These are phyloP conservation scores for Aspergillus avenaceus DNA, from an alignment of 495 filamentous ascomycete species.

Conservation along the genomic window DNA sequence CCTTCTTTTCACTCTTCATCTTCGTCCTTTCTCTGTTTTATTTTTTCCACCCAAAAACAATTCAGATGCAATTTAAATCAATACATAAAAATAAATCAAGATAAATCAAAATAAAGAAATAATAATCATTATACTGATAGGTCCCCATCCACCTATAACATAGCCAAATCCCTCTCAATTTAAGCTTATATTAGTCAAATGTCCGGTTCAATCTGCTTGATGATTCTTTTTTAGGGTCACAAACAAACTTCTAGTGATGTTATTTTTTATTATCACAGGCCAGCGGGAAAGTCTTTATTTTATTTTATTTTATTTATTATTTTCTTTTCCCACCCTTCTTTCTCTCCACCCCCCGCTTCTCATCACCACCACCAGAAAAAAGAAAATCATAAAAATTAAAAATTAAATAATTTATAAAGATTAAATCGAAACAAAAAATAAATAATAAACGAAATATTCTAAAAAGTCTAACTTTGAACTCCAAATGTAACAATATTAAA, in stretches of 20 bases:
- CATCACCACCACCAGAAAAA: conserved; percentile 4
- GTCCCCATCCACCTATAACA: neutral
- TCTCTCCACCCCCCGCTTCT: neutral
- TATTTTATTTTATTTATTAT: neutral
- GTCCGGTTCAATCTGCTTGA: neutral
- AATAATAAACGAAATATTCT: conserved; percentile 2
- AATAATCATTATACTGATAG: neutral
- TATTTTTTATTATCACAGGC: too few species aligned
- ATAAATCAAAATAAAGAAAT: conserved; percentile 8
- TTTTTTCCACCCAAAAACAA: neutral
- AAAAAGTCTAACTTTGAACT: neutral
- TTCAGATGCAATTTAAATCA: neutral
- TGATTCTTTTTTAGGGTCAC: too few species aligned
- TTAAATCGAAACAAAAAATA: conserved; percentile 3
- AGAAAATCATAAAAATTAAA: conserved; percentile 18
- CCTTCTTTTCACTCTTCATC: too few species aligned
- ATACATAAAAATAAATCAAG: neutral
- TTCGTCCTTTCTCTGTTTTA: too few species aligned
- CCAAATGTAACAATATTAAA: neutral
- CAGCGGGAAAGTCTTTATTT: too few species aligned
- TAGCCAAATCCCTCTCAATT: neutral
- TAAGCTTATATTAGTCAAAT: neutral
- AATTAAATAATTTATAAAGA: conserved; percentile 9
- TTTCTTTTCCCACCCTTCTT: neutral
- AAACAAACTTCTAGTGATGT: too few species aligned